Evolutionary conservation across 495 filamentous ascomycete species (phyloP), one percentile per base, ranked within the genome.

Genomic region (Penicillium bialowiezense): DNA sequence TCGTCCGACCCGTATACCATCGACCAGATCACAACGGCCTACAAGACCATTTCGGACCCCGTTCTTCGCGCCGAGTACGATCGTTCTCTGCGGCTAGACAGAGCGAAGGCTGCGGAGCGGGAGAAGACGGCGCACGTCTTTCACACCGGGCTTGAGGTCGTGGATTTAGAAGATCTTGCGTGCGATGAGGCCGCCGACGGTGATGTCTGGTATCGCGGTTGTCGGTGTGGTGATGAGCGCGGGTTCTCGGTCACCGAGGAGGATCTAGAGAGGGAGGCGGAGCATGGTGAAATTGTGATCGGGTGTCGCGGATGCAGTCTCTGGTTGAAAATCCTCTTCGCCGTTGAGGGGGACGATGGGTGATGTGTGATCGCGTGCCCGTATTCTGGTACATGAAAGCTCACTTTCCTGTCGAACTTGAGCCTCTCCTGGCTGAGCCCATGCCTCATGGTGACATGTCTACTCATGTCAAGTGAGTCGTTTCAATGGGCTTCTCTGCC

Each of bases 231-330:
- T 14, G 88, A 91, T 68, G 74, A 76, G 36, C 73, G 74, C 17
- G 90, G 87, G 0, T 96, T 86, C 49, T 52, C 81, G 21, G 73
- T 95, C 9, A 77, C 71, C 2, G 89, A 95, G 62, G 56, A 60
- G 5, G 85, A 95, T 57, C 66, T 96, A 28, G 87, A 89, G 57
- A 79, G 79, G 56, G 79, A 81, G 52, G 58, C 50, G 13, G 70
- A 85, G 32, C 68, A 77, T 54, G 82, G 87, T 0, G 88, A 91
- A 71, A 64, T 93, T 50, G 76, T 86, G 51, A 80, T 90, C 23
- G 88, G 85, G 15, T 95, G 90, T 64, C 74, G 75, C 14, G 88
- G 89, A 39, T 95, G 89, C 60, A 92, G 88, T 71, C 74, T 95
- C 42, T 92, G 83, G 83, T 64, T 91, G 62, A 84, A 82, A 59